Evolutionary conservation across 495 filamentous ascomycete genomes (phyloP), one percentile per base, ranked within the genome.

Genomic region (Penicillium lagena): DNA sequence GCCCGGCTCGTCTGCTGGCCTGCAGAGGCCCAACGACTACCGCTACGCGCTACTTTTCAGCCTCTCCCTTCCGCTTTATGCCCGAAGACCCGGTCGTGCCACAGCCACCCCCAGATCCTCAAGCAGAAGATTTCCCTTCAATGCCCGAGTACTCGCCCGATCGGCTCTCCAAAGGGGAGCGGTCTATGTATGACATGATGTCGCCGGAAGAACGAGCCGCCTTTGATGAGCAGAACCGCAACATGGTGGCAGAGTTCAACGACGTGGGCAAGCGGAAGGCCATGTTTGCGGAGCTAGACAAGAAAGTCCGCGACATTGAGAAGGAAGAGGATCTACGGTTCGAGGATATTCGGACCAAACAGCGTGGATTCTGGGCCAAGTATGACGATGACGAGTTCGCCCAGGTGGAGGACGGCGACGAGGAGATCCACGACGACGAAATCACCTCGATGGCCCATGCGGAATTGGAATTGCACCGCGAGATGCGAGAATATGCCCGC

Each of bases 391-490:
- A 80, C 36, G 75, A 78, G 32, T 62, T 73, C 41, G 62, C 61
- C 29, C 47, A 67, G 11, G 71, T 71, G 29, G 69, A 76, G 43
- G 84, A 88, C 52, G 73, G 68, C 29, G 82, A 85, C 44, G 79
- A 79, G 40, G 73, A 81, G 22, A 82, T 78, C 48, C 65, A 80
- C 43, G 84, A 88, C 45, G 86, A 95, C 51, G 89, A 95, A 62
- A 86, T 99, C 33, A 82, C 85, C 40, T 73, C 76, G 29, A 70
- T 85, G 52, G 93, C 77, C 1, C 90, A 97, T 63, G 82, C 76
- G 42, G 87, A 97, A 66, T 66, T 99, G 45, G 90, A 96, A 57
- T 77, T 89, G 59, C 89, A 91, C 55, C 78, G 93, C 30, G 93
- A 99, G 62, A 74, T 87, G 51, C 75, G 93, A 72, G 83, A 95